These are phyloP conservation scores for Lagenidium sp. DNA, from an alignment of 352 stramenopile genomes.

Conservation along the genomic window DNA sequence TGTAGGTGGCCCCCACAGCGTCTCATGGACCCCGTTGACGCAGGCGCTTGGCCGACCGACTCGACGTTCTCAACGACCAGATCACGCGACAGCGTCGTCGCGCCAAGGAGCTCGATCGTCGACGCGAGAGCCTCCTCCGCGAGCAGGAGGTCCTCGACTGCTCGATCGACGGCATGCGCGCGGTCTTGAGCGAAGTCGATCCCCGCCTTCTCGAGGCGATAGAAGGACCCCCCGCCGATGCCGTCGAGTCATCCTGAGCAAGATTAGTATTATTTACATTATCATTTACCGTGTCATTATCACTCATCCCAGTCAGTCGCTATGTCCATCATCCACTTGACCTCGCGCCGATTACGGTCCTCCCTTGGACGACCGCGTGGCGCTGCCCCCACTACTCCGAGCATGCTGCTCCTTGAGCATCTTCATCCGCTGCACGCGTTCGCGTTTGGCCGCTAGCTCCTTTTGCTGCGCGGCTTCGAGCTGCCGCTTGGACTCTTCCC, in stretches of 20 bases:
- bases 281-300: too few relatives aligned
- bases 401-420: conserved; percentile 29
- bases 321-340: too few relatives aligned
- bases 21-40: too few relatives aligned
- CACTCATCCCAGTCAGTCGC: too few relatives aligned
- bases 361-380: too few relatives aligned
- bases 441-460: conserved; percentile 58
- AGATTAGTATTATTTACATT: too few relatives aligned
- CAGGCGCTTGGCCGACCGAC: too few relatives aligned
- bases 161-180: conserved; percentile 26
- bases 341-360: too few relatives aligned
- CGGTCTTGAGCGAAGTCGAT: conserved; percentile 33
- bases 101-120: conserved; percentile 2
- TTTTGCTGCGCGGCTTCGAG: conserved; percentile 55
- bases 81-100: not conserved
- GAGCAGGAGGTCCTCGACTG: conserved; percentile 25
- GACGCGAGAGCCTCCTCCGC: conserved; percentile 14
- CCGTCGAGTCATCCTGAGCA: too few relatives aligned
- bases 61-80: not conserved
- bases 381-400: too few relatives aligned
- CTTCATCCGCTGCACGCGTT: conserved; percentile 53
- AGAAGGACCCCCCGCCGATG: too few relatives aligned
- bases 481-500: conserved; percentile 48
- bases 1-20: too few relatives aligned
- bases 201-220: conserved; percentile 9